These are phyloP conservation scores for Fereydounia khargensis DNA, from an alignment of 1,284 basidiomycete species.

Conservation along the genomic window DNA sequence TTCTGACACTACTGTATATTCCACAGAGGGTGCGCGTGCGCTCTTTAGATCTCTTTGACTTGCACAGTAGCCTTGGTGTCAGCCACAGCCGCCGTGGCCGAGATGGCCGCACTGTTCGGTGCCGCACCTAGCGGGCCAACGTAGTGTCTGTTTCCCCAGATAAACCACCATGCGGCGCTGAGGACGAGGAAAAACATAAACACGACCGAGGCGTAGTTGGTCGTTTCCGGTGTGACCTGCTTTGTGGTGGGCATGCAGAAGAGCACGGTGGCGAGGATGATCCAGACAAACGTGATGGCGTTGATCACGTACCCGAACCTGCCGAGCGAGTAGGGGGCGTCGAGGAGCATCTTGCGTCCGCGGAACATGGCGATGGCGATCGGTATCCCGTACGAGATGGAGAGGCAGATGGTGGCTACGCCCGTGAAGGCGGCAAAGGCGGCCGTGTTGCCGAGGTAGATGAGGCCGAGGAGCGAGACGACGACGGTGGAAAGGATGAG, in stretches of 20 bases:
- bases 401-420: conserved; percentile 37
- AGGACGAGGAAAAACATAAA: conserved; percentile 37
- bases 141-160: conserved; percentile 29
- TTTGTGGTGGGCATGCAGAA: conserved; percentile 61
- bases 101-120: too few species aligned
- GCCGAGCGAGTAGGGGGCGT: conserved; percentile 59
- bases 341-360: conserved; percentile 51
- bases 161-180: conserved; percentile 27
- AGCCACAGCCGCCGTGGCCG: background rate
- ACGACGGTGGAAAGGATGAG: conserved; percentile 59
- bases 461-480: conserved; percentile 58
- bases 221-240: conserved; percentile 54
- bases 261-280: conserved; percentile 59
- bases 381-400: conserved; percentile 57
- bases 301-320: conserved; percentile 58
- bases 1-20: too few species aligned
- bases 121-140: conserved; percentile 29
- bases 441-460: conserved; percentile 41
- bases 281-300: conserved; percentile 59
- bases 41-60: too few species aligned
- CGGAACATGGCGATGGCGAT: conserved; percentile 58
- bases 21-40: too few species aligned
- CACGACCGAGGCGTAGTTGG: conserved; percentile 57
- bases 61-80: conserved; percentile 9
- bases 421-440: conserved; percentile 48